phyloP scores from a whole-genome alignment of 257 asterid genomes.

The Verbascum thapsus region DNA sequence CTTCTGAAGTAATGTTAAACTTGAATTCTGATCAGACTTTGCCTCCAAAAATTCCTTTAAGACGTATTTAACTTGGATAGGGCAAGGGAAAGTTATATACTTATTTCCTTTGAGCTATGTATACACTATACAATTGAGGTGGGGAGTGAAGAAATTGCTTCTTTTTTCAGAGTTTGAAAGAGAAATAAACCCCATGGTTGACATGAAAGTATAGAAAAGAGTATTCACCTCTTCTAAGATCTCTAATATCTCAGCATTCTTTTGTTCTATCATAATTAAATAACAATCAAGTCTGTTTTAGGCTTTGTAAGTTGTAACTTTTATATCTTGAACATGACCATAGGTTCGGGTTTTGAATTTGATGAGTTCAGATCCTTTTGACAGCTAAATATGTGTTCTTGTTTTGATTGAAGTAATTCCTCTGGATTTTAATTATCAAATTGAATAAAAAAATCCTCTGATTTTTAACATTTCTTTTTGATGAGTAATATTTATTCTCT shows the following conservation, averaged over 20 bases:
- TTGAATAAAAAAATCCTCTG: too few species aligned
- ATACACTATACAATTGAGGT: neutral
- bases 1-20: neutral
- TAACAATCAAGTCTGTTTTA: neutral
- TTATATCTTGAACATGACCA: neutral
- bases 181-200: neutral
- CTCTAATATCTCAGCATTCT: neutral
- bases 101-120: too few species aligned
- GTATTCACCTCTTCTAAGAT: neutral
- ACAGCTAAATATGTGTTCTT: neutral
- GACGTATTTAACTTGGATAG: neutral
- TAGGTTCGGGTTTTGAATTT: neutral
- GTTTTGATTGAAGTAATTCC: too few species aligned
- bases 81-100: neutral
- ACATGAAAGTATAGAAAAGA: neutral
- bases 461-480: too few species aligned
- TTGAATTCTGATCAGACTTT: neutral
- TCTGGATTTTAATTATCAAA: too few species aligned
- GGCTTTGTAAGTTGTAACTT: neutral
- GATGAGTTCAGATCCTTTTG: neutral
- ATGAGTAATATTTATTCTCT: too few species aligned
- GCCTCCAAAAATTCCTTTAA: neutral
- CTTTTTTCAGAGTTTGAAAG: neutral
- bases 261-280: neutral
- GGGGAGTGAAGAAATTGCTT: neutral